These are phyloP conservation scores for Aspergillus ustus DNA, from an alignment of 2,329 filamentous ascomycete genomes.

Conservation along the genomic window DNA sequence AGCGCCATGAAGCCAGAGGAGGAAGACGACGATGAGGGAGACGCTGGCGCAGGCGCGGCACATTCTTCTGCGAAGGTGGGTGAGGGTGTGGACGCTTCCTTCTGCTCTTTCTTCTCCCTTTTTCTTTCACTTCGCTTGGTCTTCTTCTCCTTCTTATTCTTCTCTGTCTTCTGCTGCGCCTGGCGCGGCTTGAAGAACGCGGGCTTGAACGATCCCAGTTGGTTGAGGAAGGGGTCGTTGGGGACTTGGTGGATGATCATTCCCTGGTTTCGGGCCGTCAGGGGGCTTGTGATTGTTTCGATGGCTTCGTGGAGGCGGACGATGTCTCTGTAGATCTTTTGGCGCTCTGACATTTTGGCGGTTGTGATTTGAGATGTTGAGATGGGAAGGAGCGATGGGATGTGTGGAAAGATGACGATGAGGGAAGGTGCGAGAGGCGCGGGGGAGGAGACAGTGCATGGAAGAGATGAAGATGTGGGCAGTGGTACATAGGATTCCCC, in stretches of 20 bases:
- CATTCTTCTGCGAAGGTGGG: background rate
- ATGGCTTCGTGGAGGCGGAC: slow-evolving; percentile 4
- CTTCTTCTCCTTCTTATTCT: background rate
- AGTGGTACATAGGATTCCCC: too few species aligned
- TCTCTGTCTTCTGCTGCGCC: background rate
- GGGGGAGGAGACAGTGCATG: too few species aligned
- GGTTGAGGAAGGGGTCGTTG: background rate
- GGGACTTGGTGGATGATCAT: slow-evolving; percentile 2
- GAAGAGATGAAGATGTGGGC: too few species aligned
- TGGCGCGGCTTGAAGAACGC: slow-evolving; percentile 1
- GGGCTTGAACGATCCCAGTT: background rate
- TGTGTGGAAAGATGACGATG: background rate
- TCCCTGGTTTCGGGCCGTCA: background rate
- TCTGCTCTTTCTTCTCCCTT: too few species aligned
- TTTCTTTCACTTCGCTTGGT: background rate
- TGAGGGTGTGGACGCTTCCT: background rate
- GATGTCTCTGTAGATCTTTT: slow-evolving; percentile 1
- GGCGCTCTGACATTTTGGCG: background rate
- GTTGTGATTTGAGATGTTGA: background rate
- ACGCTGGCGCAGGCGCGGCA: background rate
- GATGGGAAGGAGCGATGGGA: background rate
- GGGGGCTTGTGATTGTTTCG: background rate
- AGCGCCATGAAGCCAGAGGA: background rate
- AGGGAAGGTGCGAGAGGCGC: background rate
- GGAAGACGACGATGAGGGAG: background rate